These are phyloP conservation scores for Dichotomopilus funicola DNA, from an alignment of 2,329 filamentous ascomycete species.

Conservation along the genomic window DNA sequence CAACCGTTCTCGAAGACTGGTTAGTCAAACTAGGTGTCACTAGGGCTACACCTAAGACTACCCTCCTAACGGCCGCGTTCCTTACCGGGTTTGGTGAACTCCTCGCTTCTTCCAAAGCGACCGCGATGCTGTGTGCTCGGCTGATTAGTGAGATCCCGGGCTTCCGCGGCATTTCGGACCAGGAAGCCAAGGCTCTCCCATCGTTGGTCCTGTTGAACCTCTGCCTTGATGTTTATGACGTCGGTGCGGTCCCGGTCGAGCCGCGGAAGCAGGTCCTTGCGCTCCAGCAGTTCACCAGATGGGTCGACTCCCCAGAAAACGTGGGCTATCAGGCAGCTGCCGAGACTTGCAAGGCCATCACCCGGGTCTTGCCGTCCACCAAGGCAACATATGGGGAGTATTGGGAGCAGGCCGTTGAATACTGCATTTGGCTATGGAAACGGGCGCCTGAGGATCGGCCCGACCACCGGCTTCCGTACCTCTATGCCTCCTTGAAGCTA, in stretches of 20 bases:
- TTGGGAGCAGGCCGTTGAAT: slow-evolving; percentile 63
- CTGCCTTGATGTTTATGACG: slow-evolving; percentile 45
- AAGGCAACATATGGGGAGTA: slow-evolving; percentile 81
- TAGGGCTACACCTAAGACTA: slow-evolving; percentile 40
- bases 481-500: slow-evolving; percentile 68
- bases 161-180: slow-evolving; percentile 26
- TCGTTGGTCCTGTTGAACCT: slow-evolving; percentile 50
- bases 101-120: slow-evolving; percentile 40
- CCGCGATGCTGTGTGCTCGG: slow-evolving; percentile 51
- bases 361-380: slow-evolving; percentile 63
- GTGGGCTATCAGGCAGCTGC: slow-evolving; percentile 40
- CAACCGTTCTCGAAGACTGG: slow-evolving; percentile 40
- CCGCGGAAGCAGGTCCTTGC: slow-evolving; percentile 74
- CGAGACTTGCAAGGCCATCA: slow-evolving; percentile 50
- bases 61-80: slow-evolving; percentile 44
- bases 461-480: slow-evolving; percentile 51
- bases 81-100: slow-evolving; percentile 47
- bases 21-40: slow-evolving; percentile 40
- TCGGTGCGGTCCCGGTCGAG: slow-evolving; percentile 48
- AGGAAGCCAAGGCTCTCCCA: slow-evolving; percentile 40
- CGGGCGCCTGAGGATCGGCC: slow-evolving; percentile 36
- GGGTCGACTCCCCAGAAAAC: slow-evolving; percentile 50
- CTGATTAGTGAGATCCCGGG: slow-evolving; percentile 55
- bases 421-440: slow-evolving; percentile 53
- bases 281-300: slow-evolving; percentile 68